Evolutionary conservation across 495 filamentous ascomycete genomes (phyloP).

Genomic region (Hypomontagnella submonticulosa): DNA sequence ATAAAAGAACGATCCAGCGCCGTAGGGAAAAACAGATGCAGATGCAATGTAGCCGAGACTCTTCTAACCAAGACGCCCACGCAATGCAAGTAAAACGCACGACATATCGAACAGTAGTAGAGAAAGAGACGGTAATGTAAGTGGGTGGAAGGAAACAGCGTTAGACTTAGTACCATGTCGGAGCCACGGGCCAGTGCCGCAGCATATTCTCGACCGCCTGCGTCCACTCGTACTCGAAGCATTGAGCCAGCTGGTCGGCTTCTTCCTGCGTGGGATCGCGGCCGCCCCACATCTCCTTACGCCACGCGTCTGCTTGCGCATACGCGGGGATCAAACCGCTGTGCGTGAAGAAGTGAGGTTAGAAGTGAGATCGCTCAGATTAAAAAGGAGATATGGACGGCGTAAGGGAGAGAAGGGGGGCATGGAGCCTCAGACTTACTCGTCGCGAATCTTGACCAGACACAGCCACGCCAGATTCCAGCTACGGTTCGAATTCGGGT

Average conservation of each 20-base stretch:
- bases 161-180: conserved; percentile 58
- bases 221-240: conserved; percentile 75
- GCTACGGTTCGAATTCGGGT: conserved; percentile 72
- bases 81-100: not conserved
- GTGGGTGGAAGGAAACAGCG: conserved; percentile 5
- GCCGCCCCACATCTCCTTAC: conserved; percentile 80
- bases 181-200: conserved; percentile 72
- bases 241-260: conserved; percentile 67
- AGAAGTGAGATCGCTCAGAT: not conserved
- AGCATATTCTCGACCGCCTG: conserved; percentile 73
- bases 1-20: conserved; percentile 13
- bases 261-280: conserved; percentile 64
- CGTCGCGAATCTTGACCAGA: conserved; percentile 71
- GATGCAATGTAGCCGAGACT: conserved; percentile 5
- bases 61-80: conserved; percentile 6
- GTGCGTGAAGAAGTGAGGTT: conserved; percentile 14
- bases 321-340: conserved; percentile 70
- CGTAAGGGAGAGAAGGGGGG: not conserved
- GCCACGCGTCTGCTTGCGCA: conserved; percentile 67
- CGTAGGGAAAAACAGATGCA: not conserved
- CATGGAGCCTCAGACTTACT: conserved; percentile 60
- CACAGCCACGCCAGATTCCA: conserved; percentile 85
- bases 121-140: not conserved
- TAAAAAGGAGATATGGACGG: too few species aligned
- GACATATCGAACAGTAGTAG: conserved; percentile 1